A percentile compares a stretch with the other conserved stretches of the same genome.
phyloP scores from a whole-genome alignment of 2,329 filamentous ascomycete species.

The Teratosphaeria nubilosa region DNA sequence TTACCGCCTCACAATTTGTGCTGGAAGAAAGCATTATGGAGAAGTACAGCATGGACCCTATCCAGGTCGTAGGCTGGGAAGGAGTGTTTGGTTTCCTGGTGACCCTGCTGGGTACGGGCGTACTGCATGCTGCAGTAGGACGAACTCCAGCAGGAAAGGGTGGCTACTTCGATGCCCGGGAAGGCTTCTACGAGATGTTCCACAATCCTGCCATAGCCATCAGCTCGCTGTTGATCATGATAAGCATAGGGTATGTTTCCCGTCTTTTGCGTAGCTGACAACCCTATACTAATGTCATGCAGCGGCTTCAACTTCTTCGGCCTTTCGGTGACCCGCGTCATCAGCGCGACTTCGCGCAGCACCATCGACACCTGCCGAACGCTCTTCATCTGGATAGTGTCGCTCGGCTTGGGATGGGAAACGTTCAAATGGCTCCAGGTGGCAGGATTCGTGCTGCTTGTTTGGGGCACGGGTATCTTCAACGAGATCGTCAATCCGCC shows the following conservation, averaged over 20 bases:
- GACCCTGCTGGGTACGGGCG: constrained; percentile 67
- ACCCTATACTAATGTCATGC: background rate
- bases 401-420: constrained; percentile 89
- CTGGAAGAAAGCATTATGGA: constrained; percentile 88
- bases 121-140: constrained; percentile 70
- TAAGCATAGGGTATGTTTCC: constrained; percentile 76
- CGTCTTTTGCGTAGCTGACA: background rate
- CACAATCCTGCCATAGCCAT: constrained; percentile 60
- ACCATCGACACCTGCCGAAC: constrained; percentile 97
- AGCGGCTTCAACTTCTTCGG: constrained; percentile 99
- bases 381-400: constrained; percentile 96
- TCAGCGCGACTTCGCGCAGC: constrained; percentile 85
- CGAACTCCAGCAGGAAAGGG: constrained; percentile 60
- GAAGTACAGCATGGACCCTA: constrained; percentile 67
- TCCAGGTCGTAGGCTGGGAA: constrained; percentile 93
- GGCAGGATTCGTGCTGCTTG: constrained; percentile 72
- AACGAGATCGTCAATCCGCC: constrained; percentile 87
- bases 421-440: constrained; percentile 97
- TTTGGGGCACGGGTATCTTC: constrained; percentile 95
- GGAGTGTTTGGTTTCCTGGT: constrained; percentile 80
- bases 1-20: constrained; percentile 93
- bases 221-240: constrained; percentile 84
- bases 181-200: constrained; percentile 74
- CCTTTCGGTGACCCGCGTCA: constrained; percentile 76
- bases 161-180: constrained; percentile 83